phyloP scores from a whole-genome alignment of 108 stramenopile species.

The Nannochloropsis salina region DNA sequence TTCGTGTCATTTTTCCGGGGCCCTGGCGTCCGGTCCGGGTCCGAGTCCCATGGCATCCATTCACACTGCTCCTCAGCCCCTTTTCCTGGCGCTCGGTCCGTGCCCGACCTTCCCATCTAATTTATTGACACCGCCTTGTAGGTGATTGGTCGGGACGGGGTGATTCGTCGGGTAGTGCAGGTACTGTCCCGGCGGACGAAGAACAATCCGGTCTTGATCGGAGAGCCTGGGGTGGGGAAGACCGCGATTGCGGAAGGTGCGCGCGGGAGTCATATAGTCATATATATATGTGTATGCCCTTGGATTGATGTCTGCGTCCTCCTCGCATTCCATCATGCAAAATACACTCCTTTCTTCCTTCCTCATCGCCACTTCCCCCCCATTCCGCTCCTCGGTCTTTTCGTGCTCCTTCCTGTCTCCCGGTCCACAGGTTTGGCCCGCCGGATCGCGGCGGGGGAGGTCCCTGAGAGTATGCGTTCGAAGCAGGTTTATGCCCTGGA shows the following conservation, averaged over 20 bases:
- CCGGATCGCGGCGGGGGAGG: conserved; percentile 27
- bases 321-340: no score
- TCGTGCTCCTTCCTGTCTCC: no score
- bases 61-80: not conserved
- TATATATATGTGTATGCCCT: no score
- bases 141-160: conserved; percentile 41
- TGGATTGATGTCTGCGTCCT: no score
- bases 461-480: conserved; percentile 35
- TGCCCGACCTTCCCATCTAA: not conserved
- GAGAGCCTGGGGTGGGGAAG: conserved; percentile 47
- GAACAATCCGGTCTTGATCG: conserved; percentile 48
- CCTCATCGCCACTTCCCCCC: no score
- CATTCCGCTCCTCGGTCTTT: no score
- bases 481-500: conserved; percentile 37
- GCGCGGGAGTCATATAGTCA: not conserved
- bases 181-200: conserved; percentile 40
- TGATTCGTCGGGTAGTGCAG: conserved; percentile 30
- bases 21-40: not conserved
- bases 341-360: no score
- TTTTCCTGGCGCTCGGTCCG: not conserved
- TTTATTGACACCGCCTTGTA: not conserved
- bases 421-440: conserved; percentile 22
- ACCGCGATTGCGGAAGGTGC: conserved; percentile 39
- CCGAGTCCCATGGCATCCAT: not conserved
- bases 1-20: not conserved